phyloP scores from a whole-genome alignment of 2,329 filamentous ascomycete species.

The Aspergillus pseudonomiae region DNA sequence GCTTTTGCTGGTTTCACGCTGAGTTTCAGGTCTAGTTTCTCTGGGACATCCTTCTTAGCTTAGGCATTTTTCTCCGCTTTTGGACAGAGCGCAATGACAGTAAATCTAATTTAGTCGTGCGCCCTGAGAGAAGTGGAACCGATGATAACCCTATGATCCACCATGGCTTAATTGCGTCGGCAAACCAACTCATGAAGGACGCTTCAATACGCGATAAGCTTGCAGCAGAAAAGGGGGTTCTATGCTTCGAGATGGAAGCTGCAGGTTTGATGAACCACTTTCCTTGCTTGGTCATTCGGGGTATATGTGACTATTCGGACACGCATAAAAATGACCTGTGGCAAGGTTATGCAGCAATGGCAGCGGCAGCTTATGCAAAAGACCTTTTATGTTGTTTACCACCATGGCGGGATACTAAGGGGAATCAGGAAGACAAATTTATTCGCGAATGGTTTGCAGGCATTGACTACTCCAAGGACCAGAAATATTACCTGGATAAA shows the following conservation, averaged over 20 bases:
- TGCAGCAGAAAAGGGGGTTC: conserved; percentile 6
- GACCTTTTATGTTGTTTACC: background rate
- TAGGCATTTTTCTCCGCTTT: background rate
- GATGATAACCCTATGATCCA: conserved; percentile 14
- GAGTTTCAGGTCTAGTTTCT: background rate
- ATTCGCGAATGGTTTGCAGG: background rate
- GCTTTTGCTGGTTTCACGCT: background rate
- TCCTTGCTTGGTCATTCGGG: conserved; percentile 29
- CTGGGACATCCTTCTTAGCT: background rate
- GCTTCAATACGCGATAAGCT: conserved; percentile 18
- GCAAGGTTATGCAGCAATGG: conserved; percentile 3
- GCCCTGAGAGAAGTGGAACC: background rate
- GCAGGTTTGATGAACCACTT: conserved; percentile 14
- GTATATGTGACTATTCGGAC: conserved; percentile 29
- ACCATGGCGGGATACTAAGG: background rate
- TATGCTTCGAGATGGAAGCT: conserved; percentile 27
- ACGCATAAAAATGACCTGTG: conserved; percentile 15
- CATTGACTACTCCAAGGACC: background rate
- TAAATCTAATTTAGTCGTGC: background rate
- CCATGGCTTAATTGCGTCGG: conserved; percentile 27
- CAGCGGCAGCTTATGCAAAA: conserved; percentile 20
- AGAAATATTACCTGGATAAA: background rate
- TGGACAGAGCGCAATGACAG: background rate
- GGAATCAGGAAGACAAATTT: background rate
- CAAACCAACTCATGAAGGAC: conserved; percentile 23